phyloP scores from a whole-genome alignment of 441 rosid genomes.

The Lepidium campestre region DNA sequence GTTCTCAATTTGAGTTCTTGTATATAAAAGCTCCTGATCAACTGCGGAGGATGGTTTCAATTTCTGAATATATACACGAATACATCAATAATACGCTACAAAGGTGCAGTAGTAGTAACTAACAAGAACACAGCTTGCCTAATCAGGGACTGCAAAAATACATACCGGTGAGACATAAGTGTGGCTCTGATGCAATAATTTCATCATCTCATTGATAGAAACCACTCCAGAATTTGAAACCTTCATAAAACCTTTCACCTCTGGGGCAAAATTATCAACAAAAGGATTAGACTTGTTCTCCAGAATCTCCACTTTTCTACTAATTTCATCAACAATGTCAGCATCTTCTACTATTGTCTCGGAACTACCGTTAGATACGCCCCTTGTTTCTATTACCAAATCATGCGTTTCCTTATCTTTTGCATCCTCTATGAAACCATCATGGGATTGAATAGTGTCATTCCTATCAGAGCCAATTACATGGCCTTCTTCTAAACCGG shows the following conservation, averaged over 20 bases:
- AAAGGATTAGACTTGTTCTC: conserved; percentile 18
- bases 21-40: conserved; percentile 47
- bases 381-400: conserved; percentile 6
- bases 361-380: not conserved
- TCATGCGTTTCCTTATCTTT: conserved; percentile 19
- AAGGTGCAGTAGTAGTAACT: not conserved
- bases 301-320: conserved; percentile 24
- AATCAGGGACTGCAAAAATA: not conserved
- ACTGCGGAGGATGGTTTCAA: conserved; percentile 54
- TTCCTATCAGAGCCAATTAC: conserved; percentile 10
- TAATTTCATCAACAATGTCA: conserved; percentile 1
- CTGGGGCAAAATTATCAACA: conserved; percentile 19
- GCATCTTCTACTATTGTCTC: conserved; percentile 17
- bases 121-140: not conserved
- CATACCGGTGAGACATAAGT: conserved; percentile 37
- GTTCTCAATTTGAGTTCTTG: conserved; percentile 61
- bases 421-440: conserved; percentile 8
- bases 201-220: conserved; percentile 55
- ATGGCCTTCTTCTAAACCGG: conserved; percentile 18
- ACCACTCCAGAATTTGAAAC: conserved; percentile 32
- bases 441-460: not conserved
- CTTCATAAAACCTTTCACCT: conserved; percentile 28
- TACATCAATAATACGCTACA: not conserved
- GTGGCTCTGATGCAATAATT: conserved; percentile 44
- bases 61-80: conserved; percentile 31